Evolutionary conservation across 1,284 basidiomycete species (phyloP).

Genomic region (Trichosporon inkin): DNA sequence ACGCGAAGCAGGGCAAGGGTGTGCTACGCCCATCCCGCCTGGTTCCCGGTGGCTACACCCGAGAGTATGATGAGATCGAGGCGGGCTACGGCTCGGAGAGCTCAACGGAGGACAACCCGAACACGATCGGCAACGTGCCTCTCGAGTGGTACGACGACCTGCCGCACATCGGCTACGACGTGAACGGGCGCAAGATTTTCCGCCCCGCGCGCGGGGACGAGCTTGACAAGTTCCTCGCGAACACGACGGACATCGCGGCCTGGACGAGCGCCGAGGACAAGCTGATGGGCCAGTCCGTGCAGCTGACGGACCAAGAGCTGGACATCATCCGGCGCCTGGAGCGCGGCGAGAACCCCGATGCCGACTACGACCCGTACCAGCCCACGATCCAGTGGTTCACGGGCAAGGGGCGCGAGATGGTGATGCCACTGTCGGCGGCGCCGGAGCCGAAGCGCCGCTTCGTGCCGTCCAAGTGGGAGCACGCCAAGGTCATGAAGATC

Average conservation of each 20-base stretch:
- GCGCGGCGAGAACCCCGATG: constrained; percentile 86
- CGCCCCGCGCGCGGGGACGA: constrained; percentile 94
- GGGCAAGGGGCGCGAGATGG: constrained; percentile 86
- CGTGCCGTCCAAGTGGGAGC: constrained; percentile 99
- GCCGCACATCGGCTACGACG: constrained; percentile 97
- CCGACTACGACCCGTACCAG: constrained; percentile 84
- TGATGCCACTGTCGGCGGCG: constrained; percentile 84
- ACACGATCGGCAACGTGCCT: constrained; percentile 91
- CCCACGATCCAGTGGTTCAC: constrained; percentile 96
- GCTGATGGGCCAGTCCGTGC: constrained; percentile 76
- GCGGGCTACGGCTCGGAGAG: constrained; percentile 96
- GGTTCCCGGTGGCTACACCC: constrained; percentile 80
- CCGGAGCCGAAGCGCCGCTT: constrained; percentile 96
- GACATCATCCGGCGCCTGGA: constrained; percentile 91
- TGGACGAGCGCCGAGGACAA: constrained; percentile 97
- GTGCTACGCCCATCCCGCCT: constrained; percentile 41
- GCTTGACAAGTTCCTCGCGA: constrained; percentile 92
- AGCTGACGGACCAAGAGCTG: constrained; percentile 83
- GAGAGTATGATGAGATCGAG: constrained; percentile 90
- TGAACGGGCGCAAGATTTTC: constrained; percentile 90
- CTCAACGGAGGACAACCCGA: constrained; percentile 93
- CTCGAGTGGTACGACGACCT: constrained; percentile 99
- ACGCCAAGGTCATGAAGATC: constrained; percentile 99
- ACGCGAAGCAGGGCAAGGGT: constrained; percentile 46
- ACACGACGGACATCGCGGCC: constrained; percentile 83